Evolutionary conservation across 306 rosid genomes (phyloP).

Genomic region (Rubus idaeus): DNA sequence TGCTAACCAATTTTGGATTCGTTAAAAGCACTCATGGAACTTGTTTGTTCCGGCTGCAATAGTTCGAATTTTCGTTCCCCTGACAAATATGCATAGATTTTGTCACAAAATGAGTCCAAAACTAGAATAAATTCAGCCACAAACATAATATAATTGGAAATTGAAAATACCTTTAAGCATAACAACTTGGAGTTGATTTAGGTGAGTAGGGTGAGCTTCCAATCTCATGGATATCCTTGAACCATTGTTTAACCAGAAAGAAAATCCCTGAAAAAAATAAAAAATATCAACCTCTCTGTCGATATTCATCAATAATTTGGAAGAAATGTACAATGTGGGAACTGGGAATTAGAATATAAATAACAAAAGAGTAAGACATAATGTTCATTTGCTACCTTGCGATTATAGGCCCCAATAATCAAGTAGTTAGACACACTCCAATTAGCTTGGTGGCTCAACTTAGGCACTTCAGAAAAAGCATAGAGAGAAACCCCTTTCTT

Average conservation of each 20-base stretch:
- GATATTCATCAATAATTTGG: not conserved
- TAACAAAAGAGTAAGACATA: not conserved
- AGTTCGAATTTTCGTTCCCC: constrained; percentile 42
- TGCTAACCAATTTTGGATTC: constrained; percentile 41
- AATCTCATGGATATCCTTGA: constrained; percentile 53
- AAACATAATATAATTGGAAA: not conserved
- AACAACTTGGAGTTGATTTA: constrained; percentile 43
- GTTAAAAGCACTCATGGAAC: constrained; percentile 1
- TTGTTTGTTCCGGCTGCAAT: constrained; percentile 31
- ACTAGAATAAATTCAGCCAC: not conserved
- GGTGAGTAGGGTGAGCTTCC: constrained; percentile 49
- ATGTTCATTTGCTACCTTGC: constrained; percentile 43
- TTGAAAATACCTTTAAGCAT: constrained; percentile 53
- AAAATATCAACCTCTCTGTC: constrained; percentile 11
- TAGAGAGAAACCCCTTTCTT: constrained; percentile 38
- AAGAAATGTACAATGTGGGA: constrained; percentile 6
- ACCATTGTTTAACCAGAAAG: constrained; percentile 74
- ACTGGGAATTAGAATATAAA: not conserved
- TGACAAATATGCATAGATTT: constrained; percentile 27
- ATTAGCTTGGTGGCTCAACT: constrained; percentile 41
- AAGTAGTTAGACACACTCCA: constrained; percentile 50
- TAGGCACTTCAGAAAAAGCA: constrained; percentile 52
- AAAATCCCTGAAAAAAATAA: constrained; percentile 44
- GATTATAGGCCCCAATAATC: constrained; percentile 39
- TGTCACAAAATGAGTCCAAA: not conserved